Percentiles rank a stretch among this genome's conserved stretches.
These are phyloP conservation scores for Leishmania gerbilli DNA, from an alignment of 208 protist genomes.

Conservation along the genomic window DNA sequence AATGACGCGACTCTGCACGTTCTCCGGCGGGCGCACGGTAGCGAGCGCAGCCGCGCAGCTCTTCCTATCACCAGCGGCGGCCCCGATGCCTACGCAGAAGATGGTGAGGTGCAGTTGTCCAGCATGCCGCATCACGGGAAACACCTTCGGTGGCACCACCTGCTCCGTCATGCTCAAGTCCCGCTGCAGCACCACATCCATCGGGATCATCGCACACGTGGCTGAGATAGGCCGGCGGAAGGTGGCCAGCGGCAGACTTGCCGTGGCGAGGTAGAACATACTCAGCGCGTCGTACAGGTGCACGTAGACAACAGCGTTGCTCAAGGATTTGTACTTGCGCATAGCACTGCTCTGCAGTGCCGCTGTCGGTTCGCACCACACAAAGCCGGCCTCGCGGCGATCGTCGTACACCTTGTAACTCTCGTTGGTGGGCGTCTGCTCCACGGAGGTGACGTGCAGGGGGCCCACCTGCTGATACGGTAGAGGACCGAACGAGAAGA, in stretches of 20 bases:
- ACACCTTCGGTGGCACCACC: conserved; percentile 63
- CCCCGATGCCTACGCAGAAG: conserved; percentile 67
- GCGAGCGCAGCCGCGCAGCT: conserved; percentile 4
- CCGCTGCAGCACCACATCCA: conserved; percentile 72
- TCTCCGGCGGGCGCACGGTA: conserved; percentile 17
- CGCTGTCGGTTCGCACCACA: conserved; percentile 85
- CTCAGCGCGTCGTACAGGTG: conserved; percentile 87
- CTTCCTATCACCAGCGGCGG: not conserved
- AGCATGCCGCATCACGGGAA: conserved; percentile 71
- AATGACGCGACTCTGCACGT: conserved; percentile 43
- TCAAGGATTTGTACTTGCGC: conserved; percentile 59
- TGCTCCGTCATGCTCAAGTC: conserved; percentile 80
- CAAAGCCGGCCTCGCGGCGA: conserved; percentile 53
- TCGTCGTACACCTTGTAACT: conserved; percentile 67
- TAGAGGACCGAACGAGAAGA: conserved; percentile 88
- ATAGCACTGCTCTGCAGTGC: conserved; percentile 48
- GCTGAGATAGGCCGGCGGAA: conserved; percentile 79
- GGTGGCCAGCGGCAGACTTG: conserved; percentile 50
- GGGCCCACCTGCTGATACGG: conserved; percentile 80
- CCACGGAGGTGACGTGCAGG: conserved; percentile 51
- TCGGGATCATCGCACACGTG: conserved; percentile 52
- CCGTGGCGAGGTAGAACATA: conserved; percentile 89
- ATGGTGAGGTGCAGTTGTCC: conserved; percentile 87
- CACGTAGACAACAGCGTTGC: conserved; percentile 61
- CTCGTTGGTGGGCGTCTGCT: conserved; percentile 46